Base-by-base conservation (phyloP, 2,329 filamentous ascomycete genomes). In the Colletotrichum theobromicola region DNA sequence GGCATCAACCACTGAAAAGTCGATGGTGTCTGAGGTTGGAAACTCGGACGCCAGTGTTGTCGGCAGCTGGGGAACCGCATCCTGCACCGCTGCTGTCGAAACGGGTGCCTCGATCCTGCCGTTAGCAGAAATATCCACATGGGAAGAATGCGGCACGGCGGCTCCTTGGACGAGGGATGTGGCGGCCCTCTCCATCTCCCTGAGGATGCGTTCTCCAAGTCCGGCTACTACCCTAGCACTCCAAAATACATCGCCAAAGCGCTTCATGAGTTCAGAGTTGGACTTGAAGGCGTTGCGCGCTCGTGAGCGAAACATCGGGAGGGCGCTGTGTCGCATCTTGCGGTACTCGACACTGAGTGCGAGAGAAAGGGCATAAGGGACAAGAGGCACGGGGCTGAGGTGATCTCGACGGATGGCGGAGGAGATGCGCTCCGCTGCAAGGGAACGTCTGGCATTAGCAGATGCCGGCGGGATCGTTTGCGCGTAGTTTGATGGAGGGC, bases 331-430 rank as follows among this genome's bases (percentile, higher is more conserved):
- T 2, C 91, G 86, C 90, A 93, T 91, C 78, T 92, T 92, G 58
- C 90, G 87, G 76, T 93, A 93, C 15, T 90, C 88, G 2, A 93
- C 90, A 61, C 89, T 91, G 2, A 93, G 84, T 0, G 91, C 89
- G 1, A 93, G 85, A 1, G 90, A 91, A 1, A 93, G 85, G 1
- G 90, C 90, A 71, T 93, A 93, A 0, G 91, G 90, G 0, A 93
- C 85, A 72, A 92, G 89, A 0, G 91, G 90, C 35, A 92, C 84
- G 1, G 90, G 86, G 37, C 87, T 87, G 16, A 88, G 82, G 21
- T 87, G 87, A 58, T 91, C 88, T 7, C 87, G 84, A 18, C 85
- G 85, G 4, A 90, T 86, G n/a, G 89, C 86, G 46, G 85, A 89
- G 5, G 89, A 87, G 67, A 92, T 91, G 8, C 90, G 87, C 65